Percentiles rank a stretch among this genome's conserved stretches.
Evolutionary conservation across 1,284 basidiomycete genomes (phyloP).

Genomic region (Trametes sp.): DNA sequence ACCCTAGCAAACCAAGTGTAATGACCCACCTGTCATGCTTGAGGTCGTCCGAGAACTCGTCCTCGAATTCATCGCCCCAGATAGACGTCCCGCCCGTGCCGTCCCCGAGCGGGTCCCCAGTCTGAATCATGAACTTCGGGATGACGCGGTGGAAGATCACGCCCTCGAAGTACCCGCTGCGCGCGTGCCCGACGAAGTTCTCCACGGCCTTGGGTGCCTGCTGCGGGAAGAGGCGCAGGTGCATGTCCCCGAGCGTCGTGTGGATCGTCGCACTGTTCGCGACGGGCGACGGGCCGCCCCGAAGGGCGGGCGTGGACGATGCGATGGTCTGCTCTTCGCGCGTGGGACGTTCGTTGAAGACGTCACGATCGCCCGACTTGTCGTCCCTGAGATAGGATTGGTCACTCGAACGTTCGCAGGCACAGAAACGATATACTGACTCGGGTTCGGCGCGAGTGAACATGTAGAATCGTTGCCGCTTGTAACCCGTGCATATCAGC

Average conservation of each 20-base stretch:
- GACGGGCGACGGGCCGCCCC: constrained; percentile 67
- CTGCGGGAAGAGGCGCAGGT: constrained; percentile 89
- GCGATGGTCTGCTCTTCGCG: constrained; percentile 96
- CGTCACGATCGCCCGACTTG: constrained; percentile 90
- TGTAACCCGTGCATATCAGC: constrained; percentile 93
- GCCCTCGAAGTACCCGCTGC: constrained; percentile 92
- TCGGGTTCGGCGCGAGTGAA: constrained; percentile 94
- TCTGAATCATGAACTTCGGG: constrained; percentile 99
- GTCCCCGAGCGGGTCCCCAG: constrained; percentile 96
- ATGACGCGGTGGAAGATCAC: constrained; percentile 98
- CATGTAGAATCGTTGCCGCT: constrained; percentile 95
- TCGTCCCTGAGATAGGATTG: constrained; percentile 64
- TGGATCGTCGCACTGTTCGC: constrained; percentile 90
- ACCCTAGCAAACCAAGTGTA: constrained; percentile 8
- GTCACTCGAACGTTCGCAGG: constrained; percentile 12
- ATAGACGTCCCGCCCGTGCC: constrained; percentile 97
- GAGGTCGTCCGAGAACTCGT: constrained; percentile 91
- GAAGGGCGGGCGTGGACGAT: constrained; percentile 62
- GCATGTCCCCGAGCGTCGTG: constrained; percentile 95
- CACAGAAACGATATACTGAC: too few species aligned
- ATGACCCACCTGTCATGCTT: constrained; percentile 83
- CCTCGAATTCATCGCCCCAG: constrained; percentile 95
- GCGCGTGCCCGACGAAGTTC: constrained; percentile 96
- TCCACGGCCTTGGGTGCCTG: constrained; percentile 95
- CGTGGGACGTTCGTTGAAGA: constrained; percentile 98